A percentile compares a stretch with the other conserved stretches of the same genome.
Conservation (phyloP, 2,329 filamentous ascomycete genomes). For the Macrophomina pseudophaseolina region DNA sequence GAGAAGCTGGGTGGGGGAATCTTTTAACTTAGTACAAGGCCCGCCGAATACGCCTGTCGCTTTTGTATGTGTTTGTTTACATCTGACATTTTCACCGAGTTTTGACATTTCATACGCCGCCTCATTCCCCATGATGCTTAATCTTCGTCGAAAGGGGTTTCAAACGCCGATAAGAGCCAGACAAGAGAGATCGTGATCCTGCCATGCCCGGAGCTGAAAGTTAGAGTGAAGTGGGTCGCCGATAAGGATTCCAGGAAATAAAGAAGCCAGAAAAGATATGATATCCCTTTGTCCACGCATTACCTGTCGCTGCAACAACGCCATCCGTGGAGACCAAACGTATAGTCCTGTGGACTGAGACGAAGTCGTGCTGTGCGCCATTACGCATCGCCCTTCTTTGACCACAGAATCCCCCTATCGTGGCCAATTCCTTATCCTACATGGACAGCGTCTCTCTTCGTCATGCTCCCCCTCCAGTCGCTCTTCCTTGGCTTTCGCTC, state of each 20-base stretch:
- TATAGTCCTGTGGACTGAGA: too few relatives aligned
- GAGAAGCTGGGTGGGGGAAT: conserved; percentile 1
- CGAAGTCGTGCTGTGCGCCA: too few relatives aligned
- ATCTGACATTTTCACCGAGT: background rate
- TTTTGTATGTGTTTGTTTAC: conserved; percentile 9
- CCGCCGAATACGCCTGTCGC: conserved; percentile 20
- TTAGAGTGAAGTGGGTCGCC: background rate
- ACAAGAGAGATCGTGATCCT: background rate
- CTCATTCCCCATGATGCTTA: background rate
- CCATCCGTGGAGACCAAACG: background rate
- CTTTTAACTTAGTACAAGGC: conserved; percentile 2
- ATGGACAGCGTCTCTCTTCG: background rate
- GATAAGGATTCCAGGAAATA: background rate
- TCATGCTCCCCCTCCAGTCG: background rate
- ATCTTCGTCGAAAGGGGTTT: background rate
- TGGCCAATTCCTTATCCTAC: background rate
- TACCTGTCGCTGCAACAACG: background rate
- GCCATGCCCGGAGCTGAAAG: background rate
- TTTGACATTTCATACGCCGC: background rate
- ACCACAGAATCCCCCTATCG: background rate
- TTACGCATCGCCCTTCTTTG: too few relatives aligned
- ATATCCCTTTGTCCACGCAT: background rate
- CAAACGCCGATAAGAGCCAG: conserved; percentile 4
- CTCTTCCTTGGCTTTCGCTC: background rate
- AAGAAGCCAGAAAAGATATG: background rate